Evolutionary conservation across 441 rosid species (phyloP), one percentile per base, ranked within the genome.

Genomic region (Theobroma grandiflorum): DNA sequence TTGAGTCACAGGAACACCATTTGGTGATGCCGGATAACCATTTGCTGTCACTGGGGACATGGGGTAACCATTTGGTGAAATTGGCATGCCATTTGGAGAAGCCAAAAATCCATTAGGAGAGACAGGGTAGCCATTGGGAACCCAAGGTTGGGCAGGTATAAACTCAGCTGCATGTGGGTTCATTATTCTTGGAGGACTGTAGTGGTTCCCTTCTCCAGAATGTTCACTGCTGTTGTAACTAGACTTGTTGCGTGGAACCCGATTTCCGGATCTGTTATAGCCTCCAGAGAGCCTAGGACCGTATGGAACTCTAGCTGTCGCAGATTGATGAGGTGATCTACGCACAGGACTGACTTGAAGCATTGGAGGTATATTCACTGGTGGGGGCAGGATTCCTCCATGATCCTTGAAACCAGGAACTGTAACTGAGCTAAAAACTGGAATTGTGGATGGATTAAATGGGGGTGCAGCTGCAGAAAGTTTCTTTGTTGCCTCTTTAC

Each of bases 201-300:
- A 88, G 78, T 80, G 89, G 84, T 85, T 88, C 43, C 84, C 91
- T 78, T 88, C 93, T 3, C 84, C 92, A 59, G 83, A 80, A 77
- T 86, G 87, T 85, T 93, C 94, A 14, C 86, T 70, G 74, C 79
- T 88, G 70, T 86, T 86, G 79, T 88, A 88, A 81, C 85, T 82
- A 37, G 91, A 84, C 85, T 91, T 91, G 79, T 82, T 90, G 52
- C 90, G 94, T 40, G 84, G 85, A 68, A 89, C 91, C 64, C 94
- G 85, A 79, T 83, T 90, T 72, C 97, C 98, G 49, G 91, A 84
- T 75, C 94, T 89, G 86, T 89, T 93, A 79, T 87, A 90, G 71
- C 96, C 88, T 74, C 97, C 96, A 75, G 99, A 92, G 53, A 93
- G 93, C 85, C 97, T 87, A 43, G 97, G 97, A 50, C 97, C 97